Evolutionary conservation across 75 land plant genomes (phyloP), one percentile per base, ranked within the genome.

Genomic region (Pinus taeda): DNA sequence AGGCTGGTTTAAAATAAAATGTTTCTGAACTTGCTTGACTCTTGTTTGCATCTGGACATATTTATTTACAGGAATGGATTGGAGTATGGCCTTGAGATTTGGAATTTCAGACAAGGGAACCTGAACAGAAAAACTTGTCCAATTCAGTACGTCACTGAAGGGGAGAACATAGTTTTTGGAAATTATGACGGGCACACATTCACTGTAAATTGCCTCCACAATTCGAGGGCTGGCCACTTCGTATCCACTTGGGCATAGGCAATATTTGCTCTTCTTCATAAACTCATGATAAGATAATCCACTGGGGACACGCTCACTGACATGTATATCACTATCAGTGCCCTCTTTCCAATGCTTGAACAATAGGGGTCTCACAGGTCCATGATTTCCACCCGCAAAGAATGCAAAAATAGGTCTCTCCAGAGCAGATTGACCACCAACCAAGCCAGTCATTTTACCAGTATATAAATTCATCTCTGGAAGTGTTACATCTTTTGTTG

Each of bases 401-500:
- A 92, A 92, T 37, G 93, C 93, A n/a, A 92, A 74, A 57, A 81
- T 82, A 6, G 84, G 73, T 15, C 93, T 71, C 30, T 78, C 80
- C 0, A 81, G 63, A 3, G 91, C 82, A 0, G 93, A 81, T 36
- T 80, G 87, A 1, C 93, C 93, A 4, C 93, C 93, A 3, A 89
- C 17, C 18, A 81, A 69, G 24, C 82, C 80, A 22, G 83, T 71
- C 30, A 83, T 73, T 30, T 63, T 11, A 6, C 89, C 91, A 2
- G 85, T 88, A 26, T 60, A 70, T 78, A 89, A 85, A 74, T 85
- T 85, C 58, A 92, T 85, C 29, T 92, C 94, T 8, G 94, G 94
- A 21, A 92, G 70, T 57, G 92, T 85, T 14, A 80, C 92, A 71
- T 92, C 94, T 75, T 85, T 92, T 30, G 66, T 45, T 1, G 90